Conservation (phyloP, 768 basidiomycete genomes). For the Amanita exitialis region DNA sequence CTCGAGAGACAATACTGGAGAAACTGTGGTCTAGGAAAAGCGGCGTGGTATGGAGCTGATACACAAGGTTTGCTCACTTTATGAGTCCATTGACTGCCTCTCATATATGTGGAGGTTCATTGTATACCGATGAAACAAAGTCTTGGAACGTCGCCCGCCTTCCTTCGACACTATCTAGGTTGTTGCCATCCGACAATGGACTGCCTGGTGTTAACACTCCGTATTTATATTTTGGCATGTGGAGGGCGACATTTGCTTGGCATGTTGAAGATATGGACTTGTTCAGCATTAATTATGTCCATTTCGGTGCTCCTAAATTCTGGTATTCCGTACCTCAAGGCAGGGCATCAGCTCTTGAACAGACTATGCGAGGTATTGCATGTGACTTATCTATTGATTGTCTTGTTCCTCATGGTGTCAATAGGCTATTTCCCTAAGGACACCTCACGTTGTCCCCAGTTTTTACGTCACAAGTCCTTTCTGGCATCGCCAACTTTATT, state of each 20-base stretch:
- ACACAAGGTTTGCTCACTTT: conserved; percentile 56
- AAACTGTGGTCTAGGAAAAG: conserved; percentile 75
- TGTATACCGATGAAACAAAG: conserved; percentile 67
- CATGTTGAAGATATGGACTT: conserved; percentile 99
- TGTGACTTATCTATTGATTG: conserved; percentile 11
- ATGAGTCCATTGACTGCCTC: neutral
- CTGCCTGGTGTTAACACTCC: conserved; percentile 96
- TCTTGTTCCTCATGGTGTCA: neutral
- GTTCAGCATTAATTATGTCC: conserved; percentile 98
- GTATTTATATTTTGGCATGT: conserved; percentile 99
- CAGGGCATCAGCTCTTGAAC: conserved; percentile 73
- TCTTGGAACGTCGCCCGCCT: conserved; percentile 94
- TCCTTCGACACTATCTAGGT: conserved; percentile 74
- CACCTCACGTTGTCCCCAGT: conserved; percentile 78
- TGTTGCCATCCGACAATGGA: conserved; percentile 57
- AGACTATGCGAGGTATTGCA: conserved; percentile 69
- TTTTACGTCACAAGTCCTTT: conserved; percentile 94
- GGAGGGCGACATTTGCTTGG: conserved; percentile 98
- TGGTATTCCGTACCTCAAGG: conserved; percentile 97
- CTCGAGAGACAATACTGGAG: conserved; percentile 91
- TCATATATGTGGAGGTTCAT: conserved; percentile 33
- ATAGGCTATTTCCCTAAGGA: conserved; percentile 87
- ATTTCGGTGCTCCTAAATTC: conserved; percentile 94
- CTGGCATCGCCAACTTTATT: conserved; percentile 82
- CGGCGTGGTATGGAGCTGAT: conserved; percentile 99